Evolutionary conservation across 2,329 filamentous ascomycete species (phyloP), one percentile per base, ranked within the genome.

Genomic region (Diplocarpon rosae): DNA sequence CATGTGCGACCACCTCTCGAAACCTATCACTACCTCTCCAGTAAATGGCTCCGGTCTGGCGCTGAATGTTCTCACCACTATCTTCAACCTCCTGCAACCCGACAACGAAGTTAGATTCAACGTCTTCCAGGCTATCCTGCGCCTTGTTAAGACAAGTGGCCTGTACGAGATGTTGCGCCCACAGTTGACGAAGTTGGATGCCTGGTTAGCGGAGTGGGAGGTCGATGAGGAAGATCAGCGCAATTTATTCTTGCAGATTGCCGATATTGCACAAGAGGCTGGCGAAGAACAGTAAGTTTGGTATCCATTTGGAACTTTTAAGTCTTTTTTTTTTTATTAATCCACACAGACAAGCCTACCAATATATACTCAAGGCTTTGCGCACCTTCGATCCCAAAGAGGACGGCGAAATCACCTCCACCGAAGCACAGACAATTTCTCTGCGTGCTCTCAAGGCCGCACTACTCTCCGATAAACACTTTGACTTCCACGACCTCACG

Each of bases 71-170:
- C 78, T 98, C 56, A 88, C 86, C 62, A 95, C 89, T 58, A 80
- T 98, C 62, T 98, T 96, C 81, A 98, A 98, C 75, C 83, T 93
- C 54, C 76, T 96, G 56, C 69, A 80, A 56, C 69, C 80, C 50
- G 72, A 80, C 60, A 83, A 88, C 62, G 81, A 86, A 44, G 76
- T 85, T 62, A 82, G 92, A 50, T 95, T 83, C 68, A 84, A 95
- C 63, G 87, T 98, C 48, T 85, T 98, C 61, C 75, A 92, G 64
- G 80, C 88, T 60, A 88, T 95, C 57, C 69, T 96, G 52, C 82
- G 82, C 57, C 85, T 95, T 58, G 78, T 95, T 64, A 83, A 83
- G 63, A 66, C 71, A 46, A 75, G 83, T 58, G 72, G 76, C 60
- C 78, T 86, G 65, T 98, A 87, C 61, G 89, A 95, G 53, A 80